Percentiles rank a stretch among this genome's conserved stretches.
These are phyloP conservation scores for Leucosporidium creatinivorum DNA, from an alignment of 768 basidiomycete species.

Conservation along the genomic window DNA sequence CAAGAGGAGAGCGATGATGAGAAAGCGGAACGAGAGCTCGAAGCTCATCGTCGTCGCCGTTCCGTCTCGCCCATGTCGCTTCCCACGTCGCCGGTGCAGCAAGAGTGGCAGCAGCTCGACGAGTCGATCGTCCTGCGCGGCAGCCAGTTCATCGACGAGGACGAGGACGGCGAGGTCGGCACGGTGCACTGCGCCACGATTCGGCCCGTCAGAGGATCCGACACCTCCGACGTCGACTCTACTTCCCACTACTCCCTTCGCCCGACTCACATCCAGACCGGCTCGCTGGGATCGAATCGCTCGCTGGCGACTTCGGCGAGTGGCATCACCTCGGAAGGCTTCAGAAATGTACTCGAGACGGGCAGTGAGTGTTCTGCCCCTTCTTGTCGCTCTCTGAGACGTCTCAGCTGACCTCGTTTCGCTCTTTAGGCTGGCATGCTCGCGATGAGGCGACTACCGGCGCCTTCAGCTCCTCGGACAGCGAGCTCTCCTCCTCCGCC, in stretches of 20 bases:
- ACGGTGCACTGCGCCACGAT: constrained; percentile 26
- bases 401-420: neutral
- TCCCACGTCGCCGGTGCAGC: neutral
- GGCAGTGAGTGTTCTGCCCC: neutral
- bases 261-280: constrained; percentile 64
- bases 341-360: constrained; percentile 5
- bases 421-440: neutral
- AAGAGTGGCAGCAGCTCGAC: neutral
- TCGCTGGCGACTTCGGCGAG: neutral
- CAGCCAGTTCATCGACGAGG: constrained; percentile 3
- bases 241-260: neutral
- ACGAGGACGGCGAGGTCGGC: constrained; percentile 9
- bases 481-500: constrained; percentile 2
- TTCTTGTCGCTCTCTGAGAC: no score
- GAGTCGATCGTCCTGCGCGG: constrained; percentile 11
- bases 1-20: constrained; percentile 1
- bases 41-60: neutral
- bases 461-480: neutral
- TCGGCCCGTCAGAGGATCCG: constrained; percentile 8
- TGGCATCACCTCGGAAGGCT: constrained; percentile 11
- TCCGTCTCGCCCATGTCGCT: neutral
- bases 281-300: neutral
- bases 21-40: neutral
- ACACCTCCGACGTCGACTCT: neutral
- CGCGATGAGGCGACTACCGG: neutral